Base-by-base conservation (phyloP, 2,329 filamentous ascomycete genomes). In the Sporothrix euskadiensis region DNA sequence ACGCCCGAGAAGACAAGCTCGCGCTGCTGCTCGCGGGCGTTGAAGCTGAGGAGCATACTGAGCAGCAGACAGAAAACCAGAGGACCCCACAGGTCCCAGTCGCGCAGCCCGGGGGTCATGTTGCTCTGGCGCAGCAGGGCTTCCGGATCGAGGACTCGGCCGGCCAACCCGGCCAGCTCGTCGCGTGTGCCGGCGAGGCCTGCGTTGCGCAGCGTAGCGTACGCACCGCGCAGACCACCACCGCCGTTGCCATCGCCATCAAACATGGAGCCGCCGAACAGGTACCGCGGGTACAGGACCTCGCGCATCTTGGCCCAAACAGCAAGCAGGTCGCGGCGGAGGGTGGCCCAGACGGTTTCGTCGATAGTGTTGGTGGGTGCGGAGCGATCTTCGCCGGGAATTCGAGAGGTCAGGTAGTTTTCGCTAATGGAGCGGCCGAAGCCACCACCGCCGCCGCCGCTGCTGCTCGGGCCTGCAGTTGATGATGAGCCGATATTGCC, bases 41-140 rank as follows among this genome's bases (percentile, higher is more conserved):
- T 89, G 80, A 97, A 89, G 77, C 94, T 97, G 74, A 99, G 85
- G 78, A 99, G 72, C 77, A 78, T 57, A 71, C 72, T 95, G 74
- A 99, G 85, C 74, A 97, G 84, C 77, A 99, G 84, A 79, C 95
- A 98, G 85, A 99, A 99, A 76, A 99, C 90, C 73, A 99, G 85
- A 49, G 96, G 96, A 0, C 96, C 96, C 96, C 96, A 99, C 70
- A 99, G 88, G 86, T 99, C 96, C 96, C 96, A 99, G 83, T 99
- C 94, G 75, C 95, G 87, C 79, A 98, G 84, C 0, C 94, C 94
- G 70, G 97, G 92, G 77, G 91, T 95, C 93, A 98, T 97, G 80
- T 88, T 88, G 77, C 87, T 89, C 80, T 88, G 86, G 73, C 79
- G 83, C 54, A 90, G 83, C 77, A 91, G 80, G 54, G 84, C 81